phyloP scores from a whole-genome alignment of 1,284 basidiomycete species.

The Cryptococcus wingfieldii region DNA sequence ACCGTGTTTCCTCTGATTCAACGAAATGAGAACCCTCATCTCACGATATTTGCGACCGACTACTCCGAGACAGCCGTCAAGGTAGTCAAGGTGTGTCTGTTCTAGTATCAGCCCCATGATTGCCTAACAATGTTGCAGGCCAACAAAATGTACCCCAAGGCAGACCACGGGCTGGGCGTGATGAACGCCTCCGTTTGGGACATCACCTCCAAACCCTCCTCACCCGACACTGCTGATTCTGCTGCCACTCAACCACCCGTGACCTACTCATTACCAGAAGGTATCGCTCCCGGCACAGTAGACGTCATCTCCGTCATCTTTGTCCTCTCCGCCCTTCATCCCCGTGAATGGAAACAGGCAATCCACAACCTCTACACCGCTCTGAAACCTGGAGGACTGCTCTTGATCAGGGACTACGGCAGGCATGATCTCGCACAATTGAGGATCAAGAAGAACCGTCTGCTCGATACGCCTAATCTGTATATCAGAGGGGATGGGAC shows the following conservation, averaged over 20 bases:
- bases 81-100: constrained; percentile 67
- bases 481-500: constrained; percentile 96
- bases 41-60: constrained; percentile 77
- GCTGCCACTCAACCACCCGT: not conserved
- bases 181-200: constrained; percentile 87
- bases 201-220: constrained; percentile 58
- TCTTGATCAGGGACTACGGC: constrained; percentile 91
- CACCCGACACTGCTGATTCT: not conserved
- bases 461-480: constrained; percentile 88
- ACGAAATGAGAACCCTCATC: constrained; percentile 73
- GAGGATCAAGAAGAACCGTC: constrained; percentile 79
- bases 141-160: constrained; percentile 66
- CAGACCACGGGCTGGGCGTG: constrained; percentile 60
- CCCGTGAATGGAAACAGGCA: constrained; percentile 83
- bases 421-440: constrained; percentile 91
- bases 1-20: constrained; percentile 84
- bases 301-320: constrained; percentile 93
- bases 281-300: constrained; percentile 62
- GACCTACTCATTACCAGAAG: constrained; percentile 57
- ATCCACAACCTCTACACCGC: constrained; percentile 78
- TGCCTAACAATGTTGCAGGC: constrained; percentile 16
- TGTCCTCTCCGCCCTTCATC: constrained; percentile 90
- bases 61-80: constrained; percentile 85
- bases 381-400: constrained; percentile 79
- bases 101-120: not conserved